Conservation (phyloP, 805 yeast species). For the Pichia ethanolica region DNA sequence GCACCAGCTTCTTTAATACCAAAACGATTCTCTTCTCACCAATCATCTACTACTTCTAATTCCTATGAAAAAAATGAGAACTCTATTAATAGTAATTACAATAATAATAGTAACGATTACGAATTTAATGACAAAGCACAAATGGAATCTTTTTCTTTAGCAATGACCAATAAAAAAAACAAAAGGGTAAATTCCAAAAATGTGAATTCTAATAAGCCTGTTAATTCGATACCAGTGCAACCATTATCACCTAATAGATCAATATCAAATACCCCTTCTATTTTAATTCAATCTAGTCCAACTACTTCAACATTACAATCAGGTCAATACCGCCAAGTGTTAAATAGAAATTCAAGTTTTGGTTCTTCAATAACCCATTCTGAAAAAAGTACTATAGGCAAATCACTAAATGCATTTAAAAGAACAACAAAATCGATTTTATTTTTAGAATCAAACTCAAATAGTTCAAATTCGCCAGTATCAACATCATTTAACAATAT, state of each 20-base stretch:
- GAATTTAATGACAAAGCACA: not conserved
- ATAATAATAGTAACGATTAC: no score
- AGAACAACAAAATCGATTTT: slow-evolving; percentile 11
- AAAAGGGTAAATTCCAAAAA: not conserved
- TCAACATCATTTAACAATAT: not conserved
- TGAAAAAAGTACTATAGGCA: slow-evolving; percentile 10
- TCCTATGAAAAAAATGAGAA: no score
- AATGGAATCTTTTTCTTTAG: not conserved
- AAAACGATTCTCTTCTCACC: slow-evolving; percentile 1
- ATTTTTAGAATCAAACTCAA: slow-evolving; percentile 9
- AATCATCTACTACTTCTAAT: not conserved
- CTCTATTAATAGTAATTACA: no score
- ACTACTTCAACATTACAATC: not conserved
- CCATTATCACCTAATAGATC: slow-evolving; percentile 2
- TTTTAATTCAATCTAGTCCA: not conserved
- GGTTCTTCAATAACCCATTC: slow-evolving; percentile 9
- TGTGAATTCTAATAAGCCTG: not conserved
- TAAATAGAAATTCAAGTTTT: slow-evolving; percentile 3
- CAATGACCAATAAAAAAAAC: no score
- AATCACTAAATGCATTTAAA: slow-evolving; percentile 10
- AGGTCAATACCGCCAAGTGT: not conserved
- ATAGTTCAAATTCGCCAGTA: not conserved
- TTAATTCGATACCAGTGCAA: not conserved
- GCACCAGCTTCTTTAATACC: slow-evolving; percentile 2
- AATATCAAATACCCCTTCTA: not conserved